These are phyloP conservation scores for Tilletia caries DNA, from an alignment of 1,284 basidiomycete genomes.

Conservation along the genomic window DNA sequence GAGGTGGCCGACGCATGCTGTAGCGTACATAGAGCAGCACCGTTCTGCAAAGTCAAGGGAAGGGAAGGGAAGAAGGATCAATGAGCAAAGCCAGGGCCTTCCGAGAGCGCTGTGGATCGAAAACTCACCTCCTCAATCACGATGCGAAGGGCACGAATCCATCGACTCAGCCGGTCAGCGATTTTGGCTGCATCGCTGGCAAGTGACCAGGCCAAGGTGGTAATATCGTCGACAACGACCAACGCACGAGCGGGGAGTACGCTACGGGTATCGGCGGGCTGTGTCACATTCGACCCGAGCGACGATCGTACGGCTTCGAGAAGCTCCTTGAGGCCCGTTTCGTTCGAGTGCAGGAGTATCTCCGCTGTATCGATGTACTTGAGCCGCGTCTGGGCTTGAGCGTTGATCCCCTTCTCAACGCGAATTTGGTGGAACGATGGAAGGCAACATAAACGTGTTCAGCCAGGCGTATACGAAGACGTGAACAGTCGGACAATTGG, in stretches of 20 bases:
- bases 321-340: neutral
- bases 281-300: slow-evolving; percentile 5
- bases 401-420: slow-evolving; percentile 23
- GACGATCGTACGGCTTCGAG: neutral
- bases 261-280: neutral
- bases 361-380: slow-evolving; percentile 25
- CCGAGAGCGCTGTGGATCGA: too few species aligned
- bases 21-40: slow-evolving; percentile 25
- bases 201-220: slow-evolving; percentile 28
- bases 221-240: slow-evolving; percentile 31
- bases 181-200: slow-evolving; percentile 12
- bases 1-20: slow-evolving; percentile 34
- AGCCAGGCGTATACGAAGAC: too few species aligned
- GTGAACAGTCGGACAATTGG: neutral
- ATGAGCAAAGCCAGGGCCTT: too few species aligned
- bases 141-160: slow-evolving; percentile 23
- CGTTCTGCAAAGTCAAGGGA: neutral
- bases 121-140: slow-evolving; percentile 22
- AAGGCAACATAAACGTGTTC: neutral
- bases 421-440: neutral
- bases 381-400: slow-evolving; percentile 23
- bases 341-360: neutral
- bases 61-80: too few species aligned
- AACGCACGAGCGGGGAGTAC: slow-evolving; percentile 14
- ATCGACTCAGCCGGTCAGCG: slow-evolving; percentile 18